Conservation (phyloP, 2,329 filamentous ascomycete species). For the Coniochaeta sp. region DNA sequence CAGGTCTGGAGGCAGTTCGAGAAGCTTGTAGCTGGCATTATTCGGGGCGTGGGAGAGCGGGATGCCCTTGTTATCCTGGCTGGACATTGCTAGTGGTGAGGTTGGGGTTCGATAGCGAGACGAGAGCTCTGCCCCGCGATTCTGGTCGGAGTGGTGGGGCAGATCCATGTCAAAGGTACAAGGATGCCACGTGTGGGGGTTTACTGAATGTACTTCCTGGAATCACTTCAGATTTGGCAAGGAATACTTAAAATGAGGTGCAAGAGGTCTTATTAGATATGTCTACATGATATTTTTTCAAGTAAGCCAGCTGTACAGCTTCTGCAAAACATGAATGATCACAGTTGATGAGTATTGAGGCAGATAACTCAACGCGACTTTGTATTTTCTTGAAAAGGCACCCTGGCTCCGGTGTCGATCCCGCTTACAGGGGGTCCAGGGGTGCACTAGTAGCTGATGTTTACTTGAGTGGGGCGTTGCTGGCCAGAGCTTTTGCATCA, state of each 20-base stretch:
- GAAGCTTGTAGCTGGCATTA: slow-evolving; percentile 46
- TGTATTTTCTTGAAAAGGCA: background rate
- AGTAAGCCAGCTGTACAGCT: no score
- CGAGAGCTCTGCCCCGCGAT: background rate
- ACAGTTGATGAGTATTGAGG: background rate
- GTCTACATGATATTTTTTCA: background rate
- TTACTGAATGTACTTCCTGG: background rate
- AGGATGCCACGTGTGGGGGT: background rate
- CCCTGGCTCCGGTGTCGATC: background rate
- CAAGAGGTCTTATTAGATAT: background rate
- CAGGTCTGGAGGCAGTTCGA: slow-evolving; percentile 55
- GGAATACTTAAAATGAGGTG: background rate
- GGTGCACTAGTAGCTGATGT: background rate
- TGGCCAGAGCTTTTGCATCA: background rate
- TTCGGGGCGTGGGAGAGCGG: slow-evolving; percentile 41
- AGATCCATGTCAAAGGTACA: background rate
- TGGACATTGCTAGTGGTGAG: slow-evolving; percentile 27
- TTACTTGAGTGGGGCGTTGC: background rate
- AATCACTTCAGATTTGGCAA: background rate
- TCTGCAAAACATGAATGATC: background rate
- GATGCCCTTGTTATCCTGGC: slow-evolving; percentile 36
- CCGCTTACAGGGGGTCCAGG: background rate
- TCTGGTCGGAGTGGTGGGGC: background rate
- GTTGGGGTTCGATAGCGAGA: background rate
- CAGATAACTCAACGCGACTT: background rate